A percentile compares a stretch with the other conserved stretches of the same genome.
Evolutionary conservation across 2,329 filamentous ascomycete genomes (phyloP).

Genomic region (Cadophora luteo-olivacea): DNA sequence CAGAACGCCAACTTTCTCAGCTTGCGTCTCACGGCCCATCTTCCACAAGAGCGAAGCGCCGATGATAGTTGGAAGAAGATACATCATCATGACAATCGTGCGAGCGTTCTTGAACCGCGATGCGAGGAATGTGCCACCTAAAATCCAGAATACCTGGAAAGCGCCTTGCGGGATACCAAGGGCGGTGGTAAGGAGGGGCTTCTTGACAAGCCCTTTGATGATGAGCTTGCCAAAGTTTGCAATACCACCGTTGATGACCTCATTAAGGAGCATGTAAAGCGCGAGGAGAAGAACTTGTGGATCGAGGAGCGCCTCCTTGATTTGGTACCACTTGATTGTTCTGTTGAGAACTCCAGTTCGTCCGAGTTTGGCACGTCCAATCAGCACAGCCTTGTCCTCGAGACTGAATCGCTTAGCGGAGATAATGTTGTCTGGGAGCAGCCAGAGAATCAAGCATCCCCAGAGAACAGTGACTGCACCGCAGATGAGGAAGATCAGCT

Average conservation of each 20-base stretch:
- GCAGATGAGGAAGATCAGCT: slow-evolving; percentile 53
- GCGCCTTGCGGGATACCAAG: slow-evolving; percentile 61
- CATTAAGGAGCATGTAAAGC: slow-evolving; percentile 56
- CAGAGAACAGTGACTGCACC: slow-evolving; percentile 52
- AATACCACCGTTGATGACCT: slow-evolving; percentile 59
- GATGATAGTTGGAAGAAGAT: slow-evolving; percentile 43
- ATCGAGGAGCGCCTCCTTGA: slow-evolving; percentile 54
- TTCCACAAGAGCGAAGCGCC: slow-evolving; percentile 43
- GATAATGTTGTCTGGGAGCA: slow-evolving; percentile 53
- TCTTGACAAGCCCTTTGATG: slow-evolving; percentile 55
- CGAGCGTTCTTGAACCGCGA: slow-evolving; percentile 56
- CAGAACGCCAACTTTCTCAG: slow-evolving; percentile 41
- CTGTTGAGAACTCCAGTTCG: slow-evolving; percentile 52
- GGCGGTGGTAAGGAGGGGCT: slow-evolving; percentile 54
- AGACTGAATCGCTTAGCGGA: slow-evolving; percentile 50
- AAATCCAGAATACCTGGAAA: slow-evolving; percentile 60
- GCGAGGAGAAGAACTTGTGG: slow-evolving; percentile 54
- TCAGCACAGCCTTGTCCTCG: slow-evolving; percentile 52
- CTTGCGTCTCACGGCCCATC: slow-evolving; percentile 35
- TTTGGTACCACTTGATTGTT: slow-evolving; percentile 54
- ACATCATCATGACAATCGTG: slow-evolving; percentile 47
- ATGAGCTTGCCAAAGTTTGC: slow-evolving; percentile 63
- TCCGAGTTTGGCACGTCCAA: slow-evolving; percentile 48
- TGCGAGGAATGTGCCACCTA: slow-evolving; percentile 58
- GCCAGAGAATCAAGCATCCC: slow-evolving; percentile 48